A percentile compares a stretch with the other conserved stretches of the same genome.
phyloP scores from a whole-genome alignment of 2,329 filamentous ascomycete genomes.

The Byssothecium circinans region DNA sequence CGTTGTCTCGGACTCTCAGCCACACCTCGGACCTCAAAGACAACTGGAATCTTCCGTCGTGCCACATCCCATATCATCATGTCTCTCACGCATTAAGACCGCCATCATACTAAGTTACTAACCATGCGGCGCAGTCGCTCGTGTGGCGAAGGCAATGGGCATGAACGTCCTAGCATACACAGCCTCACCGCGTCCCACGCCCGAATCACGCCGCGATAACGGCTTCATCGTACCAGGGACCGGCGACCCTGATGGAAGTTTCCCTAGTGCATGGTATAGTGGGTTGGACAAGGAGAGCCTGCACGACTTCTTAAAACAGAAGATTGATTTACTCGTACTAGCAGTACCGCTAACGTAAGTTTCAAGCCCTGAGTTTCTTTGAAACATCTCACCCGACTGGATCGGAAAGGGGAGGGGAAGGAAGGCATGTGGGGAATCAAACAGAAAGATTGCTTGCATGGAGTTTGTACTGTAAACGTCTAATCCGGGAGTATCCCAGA shows the following conservation, averaged over 20 bases:
- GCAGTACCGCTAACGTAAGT: conserved; percentile 58
- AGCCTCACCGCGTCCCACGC: conserved; percentile 66
- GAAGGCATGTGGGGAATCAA: not conserved
- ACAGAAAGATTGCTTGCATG: not conserved
- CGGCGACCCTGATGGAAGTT: conserved; percentile 58
- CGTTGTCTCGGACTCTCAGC: too few species aligned
- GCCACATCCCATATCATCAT: not conserved
- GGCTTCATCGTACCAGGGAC: conserved; percentile 71
- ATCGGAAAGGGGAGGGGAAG: not conserved
- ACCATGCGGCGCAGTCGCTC: conserved; percentile 47
- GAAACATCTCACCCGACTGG: not conserved
- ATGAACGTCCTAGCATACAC: conserved; percentile 77
- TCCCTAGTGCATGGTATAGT: conserved; percentile 60
- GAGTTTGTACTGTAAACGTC: not conserved
- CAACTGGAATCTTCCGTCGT: too few species aligned
- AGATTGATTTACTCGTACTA: conserved; percentile 61
- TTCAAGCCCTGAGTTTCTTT: not conserved
- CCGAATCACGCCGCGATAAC: conserved; percentile 63
- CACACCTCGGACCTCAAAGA: too few species aligned
- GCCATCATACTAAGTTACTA: not conserved
- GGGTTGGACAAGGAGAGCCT: conserved; percentile 56
- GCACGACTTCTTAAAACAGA: conserved; percentile 57
- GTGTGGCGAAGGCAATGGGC: conserved; percentile 65
- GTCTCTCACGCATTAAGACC: conserved; percentile 5
- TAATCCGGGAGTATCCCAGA: conserved; percentile 3